Conservation (phyloP, 2,329 filamentous ascomycete genomes). For the Microascus cirrosus region DNA sequence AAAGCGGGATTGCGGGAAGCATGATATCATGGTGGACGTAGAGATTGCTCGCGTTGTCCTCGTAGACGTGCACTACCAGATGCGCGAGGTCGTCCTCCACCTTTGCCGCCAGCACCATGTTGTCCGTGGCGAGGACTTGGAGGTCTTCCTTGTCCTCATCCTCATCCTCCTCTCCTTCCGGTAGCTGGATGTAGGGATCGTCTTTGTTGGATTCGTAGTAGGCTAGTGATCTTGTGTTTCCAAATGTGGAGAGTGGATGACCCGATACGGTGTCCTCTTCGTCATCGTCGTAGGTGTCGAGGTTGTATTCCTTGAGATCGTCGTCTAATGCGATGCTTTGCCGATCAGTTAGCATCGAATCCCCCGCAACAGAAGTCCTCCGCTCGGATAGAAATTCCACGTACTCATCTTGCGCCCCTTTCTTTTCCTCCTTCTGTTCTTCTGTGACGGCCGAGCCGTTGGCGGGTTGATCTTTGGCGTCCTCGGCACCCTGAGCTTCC, state of each 20-base stretch:
- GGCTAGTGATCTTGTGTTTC: slow-evolving; percentile 83
- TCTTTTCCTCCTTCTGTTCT: slow-evolving; percentile 17
- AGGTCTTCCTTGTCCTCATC: slow-evolving; percentile 89
- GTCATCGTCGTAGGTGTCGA: slow-evolving; percentile 88
- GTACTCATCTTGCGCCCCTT: slow-evolving; percentile 18
- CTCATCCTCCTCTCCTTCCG: slow-evolving; percentile 56
- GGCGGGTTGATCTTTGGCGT: slow-evolving; percentile 7
- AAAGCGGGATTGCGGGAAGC: slow-evolving; percentile 91
- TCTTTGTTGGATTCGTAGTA: slow-evolving; percentile 93
- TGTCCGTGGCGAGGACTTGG: slow-evolving; percentile 86
- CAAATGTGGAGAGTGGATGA: slow-evolving; percentile 82
- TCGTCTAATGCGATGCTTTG: slow-evolving; percentile 41
- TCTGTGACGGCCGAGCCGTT: not conserved
- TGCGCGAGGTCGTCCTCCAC: slow-evolving; percentile 96
- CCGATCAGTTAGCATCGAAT: not conserved
- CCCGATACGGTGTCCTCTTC: slow-evolving; percentile 39
- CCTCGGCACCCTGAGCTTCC: slow-evolving; percentile 45
- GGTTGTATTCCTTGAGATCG: slow-evolving; percentile 89
- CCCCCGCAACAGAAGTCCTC: no score
- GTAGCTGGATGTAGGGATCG: slow-evolving; percentile 90
- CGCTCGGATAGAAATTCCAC: not conserved
- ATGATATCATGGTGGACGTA: slow-evolving; percentile 99
- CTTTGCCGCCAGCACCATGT: slow-evolving; percentile 82
- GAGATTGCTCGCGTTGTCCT: slow-evolving; percentile 88
- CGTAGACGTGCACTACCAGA: slow-evolving; percentile 94